These are phyloP conservation scores for Tuctoria greenei DNA, from an alignment of 176 grass and related monocot species.

Conservation along the genomic window DNA sequence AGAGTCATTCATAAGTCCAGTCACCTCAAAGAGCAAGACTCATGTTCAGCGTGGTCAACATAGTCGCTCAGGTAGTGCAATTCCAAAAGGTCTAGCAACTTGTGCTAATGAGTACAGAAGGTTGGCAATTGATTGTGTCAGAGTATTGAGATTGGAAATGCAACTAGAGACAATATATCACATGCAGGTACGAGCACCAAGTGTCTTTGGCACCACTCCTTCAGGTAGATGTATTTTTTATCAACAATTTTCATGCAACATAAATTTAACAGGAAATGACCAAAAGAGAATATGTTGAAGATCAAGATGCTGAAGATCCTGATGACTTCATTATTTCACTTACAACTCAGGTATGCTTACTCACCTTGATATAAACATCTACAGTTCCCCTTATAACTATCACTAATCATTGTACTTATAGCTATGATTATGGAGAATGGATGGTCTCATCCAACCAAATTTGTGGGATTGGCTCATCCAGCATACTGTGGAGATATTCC, in stretches of 20 bases:
- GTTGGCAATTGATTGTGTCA: conserved; percentile 87
- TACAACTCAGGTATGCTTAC: conserved; percentile 63
- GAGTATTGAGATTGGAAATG: conserved; percentile 93
- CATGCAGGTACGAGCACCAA: conserved; percentile 65
- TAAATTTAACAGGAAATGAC: conserved; percentile 79
- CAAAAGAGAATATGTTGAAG: conserved; percentile 88
- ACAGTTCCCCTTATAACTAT: background rate
- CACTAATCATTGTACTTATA: background rate
- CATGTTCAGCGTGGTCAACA: conserved; percentile 45
- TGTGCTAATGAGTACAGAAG: conserved; percentile 86
- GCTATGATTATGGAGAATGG: background rate
- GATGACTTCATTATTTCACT: conserved; percentile 99
- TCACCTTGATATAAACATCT: conserved; percentile 5
- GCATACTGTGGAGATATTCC: background rate
- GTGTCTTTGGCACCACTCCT: conserved; percentile 19
- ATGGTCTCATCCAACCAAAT: background rate
- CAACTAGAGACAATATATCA: conserved; percentile 92
- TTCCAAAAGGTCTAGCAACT: conserved; percentile 77
- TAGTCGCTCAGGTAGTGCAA: conserved; percentile 55
- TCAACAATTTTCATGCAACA: conserved; percentile 24
- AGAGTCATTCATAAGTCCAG: conserved; percentile 64
- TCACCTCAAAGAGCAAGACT: conserved; percentile 41
- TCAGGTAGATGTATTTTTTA: conserved; percentile 38
- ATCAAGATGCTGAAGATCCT: conserved; percentile 99
- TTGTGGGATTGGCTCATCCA: background rate